These are phyloP conservation scores for Xerocomellus amylosporus DNA, from an alignment of 768 basidiomycete species.

Conservation along the genomic window DNA sequence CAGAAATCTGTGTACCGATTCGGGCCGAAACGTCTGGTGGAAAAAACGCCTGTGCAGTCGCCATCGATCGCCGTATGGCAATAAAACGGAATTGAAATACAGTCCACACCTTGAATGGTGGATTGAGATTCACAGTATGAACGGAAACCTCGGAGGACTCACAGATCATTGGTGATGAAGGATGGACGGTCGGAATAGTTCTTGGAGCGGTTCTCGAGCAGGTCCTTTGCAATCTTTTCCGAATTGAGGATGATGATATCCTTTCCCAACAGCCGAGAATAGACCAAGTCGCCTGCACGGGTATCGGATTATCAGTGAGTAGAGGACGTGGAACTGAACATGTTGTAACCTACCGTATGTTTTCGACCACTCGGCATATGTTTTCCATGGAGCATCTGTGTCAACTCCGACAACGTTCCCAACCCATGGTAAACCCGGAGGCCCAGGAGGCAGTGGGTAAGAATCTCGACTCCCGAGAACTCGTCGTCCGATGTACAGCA, in stretches of 20 bases:
- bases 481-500: background rate
- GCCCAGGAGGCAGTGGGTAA: constrained; percentile 7
- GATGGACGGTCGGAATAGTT: background rate
- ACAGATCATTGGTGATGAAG: background rate
- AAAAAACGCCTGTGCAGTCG: background rate
- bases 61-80: background rate
- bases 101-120: background rate
- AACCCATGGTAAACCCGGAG: constrained; percentile 4
- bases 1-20: background rate
- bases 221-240: background rate
- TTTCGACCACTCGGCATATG: constrained; percentile 9
- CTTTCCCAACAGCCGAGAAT: background rate
- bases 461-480: background rate
- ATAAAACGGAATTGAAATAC: background rate
- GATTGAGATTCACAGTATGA: background rate
- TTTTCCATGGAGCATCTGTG: constrained; percentile 3
- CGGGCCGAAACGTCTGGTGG: background rate
- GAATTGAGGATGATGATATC: constrained; percentile 10
- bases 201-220: background rate
- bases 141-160: background rate
- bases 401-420: constrained; percentile 4
- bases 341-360: constrained; percentile 1
- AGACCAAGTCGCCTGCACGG: constrained; percentile 1
- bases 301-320: background rate
- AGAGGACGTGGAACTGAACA: background rate